phyloP scores from a whole-genome alignment of 106 monocot species.

The Iris macrosiphon region DNA sequence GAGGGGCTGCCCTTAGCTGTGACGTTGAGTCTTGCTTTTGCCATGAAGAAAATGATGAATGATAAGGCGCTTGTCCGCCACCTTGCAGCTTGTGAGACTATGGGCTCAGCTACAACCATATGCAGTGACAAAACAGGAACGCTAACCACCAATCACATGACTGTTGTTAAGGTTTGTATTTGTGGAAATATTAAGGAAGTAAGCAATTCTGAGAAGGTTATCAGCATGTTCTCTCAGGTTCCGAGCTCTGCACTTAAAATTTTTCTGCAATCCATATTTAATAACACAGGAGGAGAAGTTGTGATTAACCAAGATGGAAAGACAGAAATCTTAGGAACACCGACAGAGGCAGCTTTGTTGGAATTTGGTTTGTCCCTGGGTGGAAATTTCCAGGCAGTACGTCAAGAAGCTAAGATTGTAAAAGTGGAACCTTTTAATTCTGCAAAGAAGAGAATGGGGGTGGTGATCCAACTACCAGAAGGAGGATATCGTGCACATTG shows the following conservation, averaged over 20 bases:
- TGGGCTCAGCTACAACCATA: constrained; percentile 24
- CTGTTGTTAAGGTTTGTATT: constrained; percentile 20
- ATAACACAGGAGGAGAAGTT: constrained; percentile 26
- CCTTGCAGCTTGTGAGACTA: constrained; percentile 30
- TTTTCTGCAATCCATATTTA: constrained; percentile 24
- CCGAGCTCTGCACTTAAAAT: constrained; percentile 11
- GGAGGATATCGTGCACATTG: constrained; percentile 25
- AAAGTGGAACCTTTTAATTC: constrained; percentile 36
- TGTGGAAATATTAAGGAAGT: constrained; percentile 16
- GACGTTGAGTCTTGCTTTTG: constrained; percentile 33
- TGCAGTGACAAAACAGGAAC: constrained; percentile 34
- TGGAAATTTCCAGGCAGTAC: constrained; percentile 15
- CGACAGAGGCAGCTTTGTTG: constrained; percentile 27
- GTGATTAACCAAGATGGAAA: constrained; percentile 22
- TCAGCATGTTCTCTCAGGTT: constrained; percentile 6
- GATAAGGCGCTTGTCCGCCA: constrained; percentile 28
- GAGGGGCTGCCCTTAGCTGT: constrained; percentile 29
- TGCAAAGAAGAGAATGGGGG: constrained; percentile 25
- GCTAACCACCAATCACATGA: constrained; percentile 27
- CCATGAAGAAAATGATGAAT: constrained; percentile 38
- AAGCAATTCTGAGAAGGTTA: neutral
- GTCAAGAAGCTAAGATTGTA: constrained; percentile 12
- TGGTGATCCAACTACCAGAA: constrained; percentile 12
- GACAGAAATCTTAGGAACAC: constrained; percentile 22
- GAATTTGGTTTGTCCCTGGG: constrained; percentile 27